Evolutionary conservation across 352 stramenopile genomes (phyloP), one percentile per base, ranked within the genome.

Genomic region (Poterioochromonas sp.): DNA sequence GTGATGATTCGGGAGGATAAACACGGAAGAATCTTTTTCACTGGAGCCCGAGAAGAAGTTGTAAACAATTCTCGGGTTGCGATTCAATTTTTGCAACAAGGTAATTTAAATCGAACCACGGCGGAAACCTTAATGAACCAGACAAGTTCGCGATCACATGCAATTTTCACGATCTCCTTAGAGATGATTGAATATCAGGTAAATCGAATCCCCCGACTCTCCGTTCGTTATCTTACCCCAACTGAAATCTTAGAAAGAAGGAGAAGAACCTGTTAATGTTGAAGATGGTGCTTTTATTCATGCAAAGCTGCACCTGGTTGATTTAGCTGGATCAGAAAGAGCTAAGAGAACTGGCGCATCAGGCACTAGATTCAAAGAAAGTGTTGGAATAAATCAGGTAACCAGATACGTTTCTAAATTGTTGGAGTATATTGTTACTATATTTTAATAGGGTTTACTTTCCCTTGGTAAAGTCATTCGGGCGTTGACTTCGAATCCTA

Each of bases 91-190:
- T 92, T 99, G 44, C 41, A 78, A 58, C 68, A 37, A 65, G 87
- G 91, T 22, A 94, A 98, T 80, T 87, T 95, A 73, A 95, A 97
- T 80, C 95, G 98, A 41, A 88, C 5, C 32, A 78, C 93, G 15
- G 90, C 89, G 3, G 87, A 87, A 43, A 97, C 92, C 8, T 86
- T 94, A 76, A 97, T 95, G 90, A 95, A 96, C 79, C 86, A 92
- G 80, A 85, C 88, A 40, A 91, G 85, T 51, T 92, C 87, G 35
- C 88, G 92, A n/a, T 96, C 90, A 40, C 92, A 97, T 80, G 95
- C 88, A 37, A 94, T 94, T 70, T 97, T 96, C 76, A 90, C 92
- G n/a, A 91, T 96, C 53, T 96, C 93, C 70, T 94, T 97, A 73
- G 87, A 96, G 81, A 89, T 80, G 5, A 43, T 76, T n/a, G 53